phyloP scores from a whole-genome alignment of 768 basidiomycete genomes.

The Auricularia sp. region DNA sequence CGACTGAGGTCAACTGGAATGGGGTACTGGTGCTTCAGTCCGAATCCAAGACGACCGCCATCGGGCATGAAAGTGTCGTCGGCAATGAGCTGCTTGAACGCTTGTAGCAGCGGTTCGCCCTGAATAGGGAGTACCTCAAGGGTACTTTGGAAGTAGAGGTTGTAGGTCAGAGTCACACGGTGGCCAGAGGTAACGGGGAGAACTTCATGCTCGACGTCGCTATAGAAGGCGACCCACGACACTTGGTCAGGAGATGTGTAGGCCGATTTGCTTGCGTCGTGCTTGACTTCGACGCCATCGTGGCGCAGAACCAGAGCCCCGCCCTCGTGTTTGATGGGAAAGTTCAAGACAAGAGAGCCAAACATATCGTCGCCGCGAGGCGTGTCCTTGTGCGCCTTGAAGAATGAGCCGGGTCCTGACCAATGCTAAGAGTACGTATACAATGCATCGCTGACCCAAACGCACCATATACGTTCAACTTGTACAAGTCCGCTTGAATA shows the following conservation, averaged over 20 bases:
- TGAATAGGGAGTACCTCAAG: not conserved
- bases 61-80: slow-evolving; percentile 3
- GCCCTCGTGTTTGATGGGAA: slow-evolving; percentile 4
- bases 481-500: slow-evolving; percentile 16
- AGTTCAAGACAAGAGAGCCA: slow-evolving; percentile 8
- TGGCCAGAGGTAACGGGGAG: slow-evolving; percentile 28
- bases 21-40: slow-evolving; percentile 6
- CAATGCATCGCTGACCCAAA: not conserved
- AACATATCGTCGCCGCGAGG: slow-evolving; percentile 10
- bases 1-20: not conserved
- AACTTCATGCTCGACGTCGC: slow-evolving; percentile 38
- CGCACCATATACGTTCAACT: slow-evolving; percentile 20
- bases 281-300: not conserved
- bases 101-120: not conserved
- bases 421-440: not conserved
- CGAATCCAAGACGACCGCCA: slow-evolving; percentile 8
- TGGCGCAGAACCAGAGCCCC: slow-evolving; percentile 1
- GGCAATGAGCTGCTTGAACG: not conserved
- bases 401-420: slow-evolving; percentile 16
- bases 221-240: slow-evolving; percentile 33
- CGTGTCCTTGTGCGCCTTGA: slow-evolving; percentile 20
- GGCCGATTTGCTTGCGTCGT: not conserved
- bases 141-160: not conserved
- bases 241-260: slow-evolving; percentile 8
- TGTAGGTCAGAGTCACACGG: slow-evolving; percentile 31